Base-by-base conservation (phyloP, 257 asterid species). In the Solanum corneliomulleri region DNA sequence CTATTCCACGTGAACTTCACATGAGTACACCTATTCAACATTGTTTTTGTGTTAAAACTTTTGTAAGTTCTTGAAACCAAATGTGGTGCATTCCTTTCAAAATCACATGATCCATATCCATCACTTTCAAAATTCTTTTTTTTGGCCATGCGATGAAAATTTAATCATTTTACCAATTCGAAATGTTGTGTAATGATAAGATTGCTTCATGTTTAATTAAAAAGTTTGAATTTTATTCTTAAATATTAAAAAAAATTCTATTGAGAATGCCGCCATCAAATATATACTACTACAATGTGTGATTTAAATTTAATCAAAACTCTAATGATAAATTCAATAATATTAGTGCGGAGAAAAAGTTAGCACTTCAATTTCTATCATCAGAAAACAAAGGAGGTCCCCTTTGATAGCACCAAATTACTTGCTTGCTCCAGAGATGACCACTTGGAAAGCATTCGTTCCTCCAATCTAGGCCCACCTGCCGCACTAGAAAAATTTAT, bases 371-470 rank as follows among this genome's bases (percentile, higher is more conserved):
- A 42, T 77, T 77, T 77, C 37, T n/a, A 14, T 33, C 39, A n/a
- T 44, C 15, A 77, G 27, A n/a, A 25, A 33, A 58, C 14, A 69
- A 74, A 11, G 13, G 62, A 1, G 82, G 91, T 71, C 90, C 90
- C 56, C 86, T 71, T 33, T 27, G 86, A 83, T 64, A 27, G 71
- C 87, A 69, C 88, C 85, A 88, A 86, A 88, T 92, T 92, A 89
- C 86, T 68, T 87, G 76, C 93, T 87, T 84, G 64, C 72, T 80
- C 80, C 33, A 62, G 25, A 87, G 58, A 87, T 77, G 88, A 78
- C 93, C 95, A 92, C 90, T 92, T 92, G 91, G 90, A 91, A 64
- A 77, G 35, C 82, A 74, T 76, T 56, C 16, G 12, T 58, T 84
- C 85, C 83, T 42, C 29, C 37, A 39, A 47, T 44, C 66, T 81